Percentiles rank a stretch among this genome's conserved stretches.
phyloP scores from a whole-genome alignment of 495 filamentous ascomycete genomes.

The Xylaria longipes region DNA sequence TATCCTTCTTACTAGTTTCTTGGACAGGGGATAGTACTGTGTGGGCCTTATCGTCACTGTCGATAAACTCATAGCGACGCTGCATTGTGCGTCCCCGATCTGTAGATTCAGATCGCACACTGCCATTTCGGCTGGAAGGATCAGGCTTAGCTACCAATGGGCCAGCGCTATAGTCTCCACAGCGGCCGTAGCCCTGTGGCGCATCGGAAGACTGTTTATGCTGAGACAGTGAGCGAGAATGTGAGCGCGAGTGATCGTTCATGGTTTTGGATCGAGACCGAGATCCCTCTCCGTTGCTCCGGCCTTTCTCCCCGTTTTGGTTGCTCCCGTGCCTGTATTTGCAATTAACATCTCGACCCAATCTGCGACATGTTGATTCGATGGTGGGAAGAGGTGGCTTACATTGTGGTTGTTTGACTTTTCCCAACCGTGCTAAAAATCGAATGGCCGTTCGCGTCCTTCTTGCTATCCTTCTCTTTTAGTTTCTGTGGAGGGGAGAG shows the following conservation, averaged over 20 bases:
- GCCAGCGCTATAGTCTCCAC: neutral
- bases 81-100: constrained; percentile 29
- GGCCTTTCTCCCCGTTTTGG: neutral
- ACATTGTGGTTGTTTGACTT: neutral
- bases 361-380: neutral
- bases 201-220: neutral
- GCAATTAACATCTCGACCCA: neutral
- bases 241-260: neutral
- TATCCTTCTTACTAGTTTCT: constrained; percentile 17
- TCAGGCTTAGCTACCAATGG: neutral
- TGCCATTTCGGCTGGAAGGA: neutral
- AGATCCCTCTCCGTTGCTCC: neutral
- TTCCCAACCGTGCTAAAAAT: neutral
- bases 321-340: neutral
- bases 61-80: constrained; percentile 26
- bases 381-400: neutral
- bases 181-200: neutral
- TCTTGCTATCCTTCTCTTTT: neutral
- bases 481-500: neutral
- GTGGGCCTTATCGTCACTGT: constrained; percentile 20
- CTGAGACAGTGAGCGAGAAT: constrained; percentile 5
- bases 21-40: constrained; percentile 18
- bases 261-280: constrained; percentile 2
- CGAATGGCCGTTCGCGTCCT: neutral
- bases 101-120: constrained; percentile 12